Base-by-base conservation (phyloP, 2,329 filamentous ascomycete species). In the Sporothrix globosa region DNA sequence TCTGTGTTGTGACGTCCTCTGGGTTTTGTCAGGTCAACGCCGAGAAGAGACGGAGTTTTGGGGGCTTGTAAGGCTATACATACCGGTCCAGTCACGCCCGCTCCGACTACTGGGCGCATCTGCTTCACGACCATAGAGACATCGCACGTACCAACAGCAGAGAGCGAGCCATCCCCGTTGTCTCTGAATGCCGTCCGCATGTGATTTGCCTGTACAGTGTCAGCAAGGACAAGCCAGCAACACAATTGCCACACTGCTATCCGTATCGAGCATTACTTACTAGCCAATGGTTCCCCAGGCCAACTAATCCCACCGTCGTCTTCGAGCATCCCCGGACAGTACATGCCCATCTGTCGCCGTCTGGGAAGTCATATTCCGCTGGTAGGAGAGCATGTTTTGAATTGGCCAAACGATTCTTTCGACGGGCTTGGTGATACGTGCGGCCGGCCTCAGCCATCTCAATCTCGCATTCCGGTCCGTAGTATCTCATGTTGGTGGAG, bases 91-190 rank as follows among this genome's bases (percentile, higher is more conserved):
- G 52, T 27, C 39, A n/a, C 17, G 54, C n/a, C 27, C 4, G 30
- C 21, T 11, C 14, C 54, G 1, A 19, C 4, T 21, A 11, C 19
- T 52, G 17, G 19, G 19, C 48, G n/a, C 14, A 52, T 17, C 14
- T 58, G 54, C 30, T 34, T 17, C 27, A 58, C 54, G 13, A 58
- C 54, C 27, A 58, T 58, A 30, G 54, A 58, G 30, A 39, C 14
- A 39, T 41, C 54, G 24, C 54, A 58, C 3, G 17, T n/a, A 6
- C 54, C 54, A 6, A 58, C 13, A 6, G 17, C 30, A 14, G 54
- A n/a, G 7, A 58, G 14, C 2, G 54, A 39, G 6, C 54, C 54
- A n/a, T 58, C 54, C 4, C 54, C 30, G 21, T 58, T 58, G 30
- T 58, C 54, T 17, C 30, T 34, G 30, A 58, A 58, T 19, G 54